Evolutionary conservation across 2,329 filamentous ascomycete species (phyloP), one percentile per base, ranked within the genome.

Genomic region (Talaromyces funiculosus): DNA sequence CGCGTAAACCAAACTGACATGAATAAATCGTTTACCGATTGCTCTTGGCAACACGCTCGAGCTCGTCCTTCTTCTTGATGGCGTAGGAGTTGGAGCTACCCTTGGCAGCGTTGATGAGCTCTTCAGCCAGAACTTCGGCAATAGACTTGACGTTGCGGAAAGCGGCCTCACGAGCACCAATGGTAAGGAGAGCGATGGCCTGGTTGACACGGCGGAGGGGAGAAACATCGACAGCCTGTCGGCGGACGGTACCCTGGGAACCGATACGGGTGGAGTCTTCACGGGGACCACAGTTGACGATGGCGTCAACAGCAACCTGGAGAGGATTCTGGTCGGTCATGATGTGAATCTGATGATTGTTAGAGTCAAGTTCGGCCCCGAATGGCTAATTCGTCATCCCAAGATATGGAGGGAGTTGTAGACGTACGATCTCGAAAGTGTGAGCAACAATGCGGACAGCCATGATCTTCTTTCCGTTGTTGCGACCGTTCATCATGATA

Each of bases 61-160:
- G 83, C 90, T 99, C 95, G 82, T 99, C 94, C 93, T 99, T 99
- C 92, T 99, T 99, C 92, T 99, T 99, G 89, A 99, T 99, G 77
- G 95, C 94, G 81, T 97, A 99, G 72, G 92, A 97, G 92, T 99
- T 99, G 84, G 90, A 95, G 88, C 90, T 95, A 78, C 94, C 94
- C 91, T 99, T 99, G 81, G 95, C 95, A 79, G 95, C 95, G 87
- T 99, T 99, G 89, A 99, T 97, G 80, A 99, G 87, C 88, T 99
- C 94, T 84, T 99, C 95, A 57, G 94, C 94, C 75, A 99, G 85
- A 86, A 94, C 97, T 87, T 99, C 94, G 75, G 95, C 92, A 79
- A 99, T 95, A 78, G 89, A 92, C 92, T 99, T 99, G 87, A 99
- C 89, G 87, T 99, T 99, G 82, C 94, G 90, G 93, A 99, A 99